Base-by-base conservation (phyloP, 805 yeast species). In the Peterozyma toletana region DNA sequence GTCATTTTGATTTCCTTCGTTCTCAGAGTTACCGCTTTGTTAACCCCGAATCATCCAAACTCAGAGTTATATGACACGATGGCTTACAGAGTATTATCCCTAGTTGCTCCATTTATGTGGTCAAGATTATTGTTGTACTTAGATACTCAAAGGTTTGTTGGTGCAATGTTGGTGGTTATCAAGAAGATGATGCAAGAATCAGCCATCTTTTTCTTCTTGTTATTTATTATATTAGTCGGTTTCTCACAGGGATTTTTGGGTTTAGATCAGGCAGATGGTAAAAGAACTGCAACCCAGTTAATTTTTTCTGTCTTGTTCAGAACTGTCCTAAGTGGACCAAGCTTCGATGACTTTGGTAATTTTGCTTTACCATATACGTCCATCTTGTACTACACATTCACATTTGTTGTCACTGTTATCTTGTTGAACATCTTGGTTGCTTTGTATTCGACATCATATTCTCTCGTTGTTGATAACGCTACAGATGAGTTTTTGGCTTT, bases 31-130 rank as follows among this genome's bases (percentile, higher is more conserved):
- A 49, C 65, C n/a, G 73, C 72, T 2, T 41, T 63, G 27, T 61
- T 59, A n/a, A 41, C 62, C 2, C 30, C 59, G 1, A 46, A 52
- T 5, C 53, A 59, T 17, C 45, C 54, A 1, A 56, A 53, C 27
- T 52, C 62, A 18, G 54, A 62, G 16, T 36, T 56, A 29, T 53
- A 75, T 52, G 86, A 80, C 54, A 71, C 72, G 49, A 67, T 78
- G 5, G 73, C 95, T 0, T 86, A 80, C 58, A 66, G 95, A 48
- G 59, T 86, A 2, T 62, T 88, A 39, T 80, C 95, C 0, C 73
- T 89, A 54, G 89, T 86, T 11, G 84, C 96, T 5, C 96, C 96
- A 2, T 68, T 88, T 50, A 80, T 88, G 75, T 88, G 96, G 95
- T 74, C 85, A 2, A 71, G 96, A 40, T 66, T 88, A 40, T 64